Evolutionary conservation across 306 rosid species (phyloP).

Genomic region (Cucurbita pepo): DNA sequence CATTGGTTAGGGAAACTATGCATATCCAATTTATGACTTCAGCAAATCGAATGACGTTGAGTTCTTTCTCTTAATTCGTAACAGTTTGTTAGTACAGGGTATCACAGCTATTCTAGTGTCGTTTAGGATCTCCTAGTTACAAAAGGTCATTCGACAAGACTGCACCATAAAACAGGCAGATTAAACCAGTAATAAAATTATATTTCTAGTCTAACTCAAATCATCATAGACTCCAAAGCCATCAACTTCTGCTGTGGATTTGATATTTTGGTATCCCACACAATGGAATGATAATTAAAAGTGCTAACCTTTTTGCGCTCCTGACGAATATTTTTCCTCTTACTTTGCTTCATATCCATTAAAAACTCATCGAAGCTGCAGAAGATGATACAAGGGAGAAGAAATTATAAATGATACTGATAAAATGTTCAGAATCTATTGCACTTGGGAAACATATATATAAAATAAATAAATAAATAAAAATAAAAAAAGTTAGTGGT

Average conservation of each 20-base stretch:
- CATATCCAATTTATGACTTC: not conserved
- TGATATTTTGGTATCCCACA: not conserved
- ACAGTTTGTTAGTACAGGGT: not conserved
- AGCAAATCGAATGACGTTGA: not conserved
- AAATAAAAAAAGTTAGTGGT: not conserved
- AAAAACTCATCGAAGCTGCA: conserved; percentile 83
- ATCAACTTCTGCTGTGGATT: not conserved
- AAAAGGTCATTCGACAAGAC: not conserved
- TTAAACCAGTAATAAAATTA: not conserved
- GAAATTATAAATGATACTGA: not conserved
- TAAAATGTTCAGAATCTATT: not conserved
- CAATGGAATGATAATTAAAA: not conserved
- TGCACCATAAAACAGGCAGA: not conserved
- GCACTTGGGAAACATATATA: not conserved
- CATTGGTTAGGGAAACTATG: not conserved
- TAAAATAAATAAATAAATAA: not conserved
- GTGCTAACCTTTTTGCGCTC: conserved; percentile 79
- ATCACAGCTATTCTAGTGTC: not conserved
- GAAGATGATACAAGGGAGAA: conserved; percentile 3
- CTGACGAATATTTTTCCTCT: conserved; percentile 90
- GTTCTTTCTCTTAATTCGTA: not conserved
- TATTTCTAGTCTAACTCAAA: not conserved
- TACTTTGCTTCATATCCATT: conserved; percentile 93
- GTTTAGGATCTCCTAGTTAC: not conserved
- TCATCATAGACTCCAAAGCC: not conserved